Evolutionary conservation across 2,329 filamentous ascomycete genomes (phyloP).

Genomic region (Botryotinia globosa): DNA sequence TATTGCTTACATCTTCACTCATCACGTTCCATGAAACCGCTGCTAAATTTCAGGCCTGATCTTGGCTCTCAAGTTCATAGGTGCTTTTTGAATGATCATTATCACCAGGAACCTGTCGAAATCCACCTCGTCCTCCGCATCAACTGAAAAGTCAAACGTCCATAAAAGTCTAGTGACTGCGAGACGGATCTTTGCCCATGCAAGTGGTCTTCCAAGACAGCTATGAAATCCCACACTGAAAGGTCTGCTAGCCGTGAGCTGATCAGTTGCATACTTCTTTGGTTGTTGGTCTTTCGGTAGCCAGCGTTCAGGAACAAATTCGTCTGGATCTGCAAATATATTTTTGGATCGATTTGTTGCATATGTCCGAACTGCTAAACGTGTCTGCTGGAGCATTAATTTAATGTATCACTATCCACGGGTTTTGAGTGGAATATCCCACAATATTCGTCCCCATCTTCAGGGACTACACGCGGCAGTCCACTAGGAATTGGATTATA

Average conservation of each 20-base stretch:
- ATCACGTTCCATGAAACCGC: neutral
- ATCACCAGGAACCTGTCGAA: neutral
- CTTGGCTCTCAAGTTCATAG: slow-evolving; percentile 7
- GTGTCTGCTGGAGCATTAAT: slow-evolving; percentile 17
- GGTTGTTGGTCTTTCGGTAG: slow-evolving; percentile 26
- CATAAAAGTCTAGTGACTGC: neutral
- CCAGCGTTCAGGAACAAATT: slow-evolving; percentile 36
- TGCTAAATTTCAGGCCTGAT: neutral
- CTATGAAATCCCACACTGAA: slow-evolving; percentile 19
- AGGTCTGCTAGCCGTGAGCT: slow-evolving; percentile 11
- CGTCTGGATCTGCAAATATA: slow-evolving; percentile 19
- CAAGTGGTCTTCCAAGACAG: slow-evolving; percentile 20
- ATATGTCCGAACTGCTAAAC: neutral
- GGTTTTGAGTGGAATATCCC: neutral
- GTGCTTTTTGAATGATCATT: slow-evolving; percentile 1
- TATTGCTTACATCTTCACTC: neutral
- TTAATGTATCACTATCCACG: accelerated
- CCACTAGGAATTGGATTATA: slow-evolving; percentile 7
- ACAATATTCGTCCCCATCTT: neutral
- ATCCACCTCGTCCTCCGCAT: slow-evolving; percentile 1
- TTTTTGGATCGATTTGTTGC: neutral
- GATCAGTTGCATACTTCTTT: slow-evolving; percentile 9
- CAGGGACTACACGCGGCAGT: slow-evolving; percentile 10
- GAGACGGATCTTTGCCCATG: neutral
- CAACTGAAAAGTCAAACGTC: neutral